Evolutionary conservation across 1,284 basidiomycete species (phyloP).

Genomic region (Cryptococcus sp.): DNA sequence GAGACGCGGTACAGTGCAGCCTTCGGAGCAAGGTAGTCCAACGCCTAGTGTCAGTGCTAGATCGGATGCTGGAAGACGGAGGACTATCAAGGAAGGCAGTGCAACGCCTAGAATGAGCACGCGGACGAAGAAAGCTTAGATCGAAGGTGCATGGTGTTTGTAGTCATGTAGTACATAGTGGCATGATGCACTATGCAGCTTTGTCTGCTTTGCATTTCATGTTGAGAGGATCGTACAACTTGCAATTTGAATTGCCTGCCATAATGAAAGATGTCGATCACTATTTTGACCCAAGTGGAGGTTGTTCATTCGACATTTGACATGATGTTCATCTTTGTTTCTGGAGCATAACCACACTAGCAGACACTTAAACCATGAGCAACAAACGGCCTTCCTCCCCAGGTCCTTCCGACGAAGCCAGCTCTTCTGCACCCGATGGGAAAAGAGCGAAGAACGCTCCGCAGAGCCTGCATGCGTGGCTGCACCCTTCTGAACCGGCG

Average conservation of each 20-base stretch:
- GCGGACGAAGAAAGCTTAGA: slow-evolving; percentile 14
- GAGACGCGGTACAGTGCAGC: slow-evolving; percentile 26
- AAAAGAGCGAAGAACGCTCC: slow-evolving; percentile 3
- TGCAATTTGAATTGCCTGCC: no score
- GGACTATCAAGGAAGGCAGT: slow-evolving; percentile 21
- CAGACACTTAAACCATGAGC: not conserved
- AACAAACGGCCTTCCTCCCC: slow-evolving; percentile 3
- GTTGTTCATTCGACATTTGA: no score
- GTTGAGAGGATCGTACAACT: no score
- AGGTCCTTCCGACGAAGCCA: no score
- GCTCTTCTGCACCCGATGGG: not conserved
- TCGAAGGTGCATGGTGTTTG: not conserved
- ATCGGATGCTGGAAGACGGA: slow-evolving; percentile 13
- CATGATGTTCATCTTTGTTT: no score
- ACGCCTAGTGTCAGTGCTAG: slow-evolving; percentile 41
- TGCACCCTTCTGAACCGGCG: slow-evolving; percentile 34
- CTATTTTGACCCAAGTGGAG: no score
- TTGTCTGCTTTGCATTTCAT: not conserved
- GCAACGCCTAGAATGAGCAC: slow-evolving; percentile 30
- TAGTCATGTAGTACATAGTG: no score
- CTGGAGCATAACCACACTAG: no score
- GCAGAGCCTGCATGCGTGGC: slow-evolving; percentile 39
- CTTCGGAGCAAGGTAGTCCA: slow-evolving; percentile 40
- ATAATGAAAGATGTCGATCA: no score
- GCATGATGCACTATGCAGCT: no score